Conservation (phyloP, 148 eudicot genomes). For the Chenopodium quinoa region DNA sequence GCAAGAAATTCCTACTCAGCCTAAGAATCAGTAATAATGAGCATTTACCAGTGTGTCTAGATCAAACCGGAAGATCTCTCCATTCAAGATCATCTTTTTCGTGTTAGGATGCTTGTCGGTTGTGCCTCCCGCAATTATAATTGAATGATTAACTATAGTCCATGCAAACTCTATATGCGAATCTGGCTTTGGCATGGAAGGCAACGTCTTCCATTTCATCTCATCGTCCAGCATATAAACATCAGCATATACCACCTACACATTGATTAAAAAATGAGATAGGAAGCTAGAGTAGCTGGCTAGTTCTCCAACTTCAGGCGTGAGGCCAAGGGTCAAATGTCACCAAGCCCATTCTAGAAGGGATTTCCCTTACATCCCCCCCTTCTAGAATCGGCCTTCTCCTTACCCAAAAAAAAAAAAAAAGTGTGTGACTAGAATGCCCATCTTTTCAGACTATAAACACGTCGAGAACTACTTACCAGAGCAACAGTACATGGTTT, state of each 20-base stretch:
- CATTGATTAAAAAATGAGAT: no score
- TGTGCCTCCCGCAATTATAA: constrained; percentile 87
- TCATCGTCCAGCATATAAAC: constrained; percentile 93
- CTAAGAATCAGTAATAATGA: neutral
- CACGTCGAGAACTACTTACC: neutral
- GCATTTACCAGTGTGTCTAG: constrained; percentile 62
- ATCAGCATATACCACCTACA: constrained; percentile 80
- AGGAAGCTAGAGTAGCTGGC: no score
- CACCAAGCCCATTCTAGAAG: no score
- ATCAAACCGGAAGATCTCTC: constrained; percentile 76
- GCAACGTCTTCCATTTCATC: constrained; percentile 91
- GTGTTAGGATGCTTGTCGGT: constrained; percentile 93
- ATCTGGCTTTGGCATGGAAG: constrained; percentile 97
- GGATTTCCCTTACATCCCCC: no score
- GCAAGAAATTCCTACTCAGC: neutral
- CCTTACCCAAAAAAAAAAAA: no score
- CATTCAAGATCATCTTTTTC: constrained; percentile 79
- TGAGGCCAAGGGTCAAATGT: no score
- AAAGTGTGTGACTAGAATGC: no score
- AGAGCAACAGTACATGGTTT: constrained; percentile 5
- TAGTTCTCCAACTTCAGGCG: no score
- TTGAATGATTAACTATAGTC: constrained; percentile 67
- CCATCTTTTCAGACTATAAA: neutral
- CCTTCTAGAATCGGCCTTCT: no score
- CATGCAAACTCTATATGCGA: constrained; percentile 99